phyloP scores from a whole-genome alignment of 192 early-diverging fungal genomes.

The Entomortierella beljakovae region DNA sequence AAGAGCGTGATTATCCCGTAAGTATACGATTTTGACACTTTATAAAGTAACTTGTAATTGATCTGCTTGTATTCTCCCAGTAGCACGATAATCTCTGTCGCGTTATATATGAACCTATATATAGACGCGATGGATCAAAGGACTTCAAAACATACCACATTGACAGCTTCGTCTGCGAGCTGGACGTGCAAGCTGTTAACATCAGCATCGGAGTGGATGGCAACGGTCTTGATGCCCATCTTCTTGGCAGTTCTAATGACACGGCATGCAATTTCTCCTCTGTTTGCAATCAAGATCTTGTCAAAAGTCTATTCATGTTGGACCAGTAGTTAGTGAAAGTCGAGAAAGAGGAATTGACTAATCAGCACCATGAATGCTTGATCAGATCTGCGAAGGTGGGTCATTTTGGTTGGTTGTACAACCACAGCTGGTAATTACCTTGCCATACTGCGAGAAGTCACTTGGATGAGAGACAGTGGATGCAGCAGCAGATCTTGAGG shows the following conservation, averaged over 20 bases:
- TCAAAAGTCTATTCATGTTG: conserved; percentile 73
- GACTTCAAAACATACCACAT: conserved; percentile 62
- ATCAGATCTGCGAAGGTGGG: no score
- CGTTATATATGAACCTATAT: neutral
- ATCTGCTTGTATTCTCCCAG: neutral
- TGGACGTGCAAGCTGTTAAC: conserved; percentile 87
- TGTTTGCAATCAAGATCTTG: conserved; percentile 95
- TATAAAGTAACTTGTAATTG: conserved; percentile 8
- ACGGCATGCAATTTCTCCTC: conserved; percentile 95
- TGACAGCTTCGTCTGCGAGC: conserved; percentile 89
- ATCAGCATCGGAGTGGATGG: conserved; percentile 95
- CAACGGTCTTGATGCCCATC: conserved; percentile 95
- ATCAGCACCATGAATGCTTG: no score
- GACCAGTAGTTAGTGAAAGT: neutral
- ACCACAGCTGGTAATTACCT: conserved; percentile 39
- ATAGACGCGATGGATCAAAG: neutral
- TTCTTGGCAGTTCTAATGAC: conserved; percentile 92
- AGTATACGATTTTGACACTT: conserved; percentile 26
- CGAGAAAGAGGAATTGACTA: no score
- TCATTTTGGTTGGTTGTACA: neutral
- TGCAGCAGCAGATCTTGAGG: conserved; percentile 22
- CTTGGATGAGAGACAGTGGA: conserved; percentile 11
- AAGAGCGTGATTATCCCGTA: neutral
- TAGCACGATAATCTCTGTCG: neutral
- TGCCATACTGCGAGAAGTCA: conserved; percentile 52